A percentile compares a stretch with the other conserved stretches of the same genome.
Conservation (phyloP, 225 moss, liverwort and hornwort genomes). For the Sphagnum contortum region DNA sequence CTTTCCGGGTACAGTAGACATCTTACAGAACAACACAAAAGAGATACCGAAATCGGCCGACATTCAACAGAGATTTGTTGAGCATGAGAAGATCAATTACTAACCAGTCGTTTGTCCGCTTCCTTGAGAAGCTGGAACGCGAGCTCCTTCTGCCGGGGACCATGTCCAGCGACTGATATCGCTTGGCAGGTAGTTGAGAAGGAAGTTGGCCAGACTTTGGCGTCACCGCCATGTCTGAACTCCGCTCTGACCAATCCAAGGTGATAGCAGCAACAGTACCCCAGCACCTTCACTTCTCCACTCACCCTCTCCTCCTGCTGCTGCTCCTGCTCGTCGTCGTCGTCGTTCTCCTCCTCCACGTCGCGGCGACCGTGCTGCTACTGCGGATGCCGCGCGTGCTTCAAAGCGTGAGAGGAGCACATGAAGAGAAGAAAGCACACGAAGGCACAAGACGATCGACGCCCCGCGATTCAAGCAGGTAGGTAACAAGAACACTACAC, state of each 20-base stretch:
- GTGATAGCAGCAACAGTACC: constrained; percentile 10
- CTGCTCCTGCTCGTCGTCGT: not conserved
- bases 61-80: too few relatives aligned
- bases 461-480: too few relatives aligned
- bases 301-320: not conserved
- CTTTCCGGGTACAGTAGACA: not conserved
- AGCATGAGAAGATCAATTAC: not conserved
- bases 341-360: too few relatives aligned
- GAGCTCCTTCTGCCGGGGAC: constrained; percentile 56
- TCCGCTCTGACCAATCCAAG: constrained; percentile 56
- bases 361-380: too few relatives aligned
- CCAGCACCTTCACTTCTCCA: too few relatives aligned
- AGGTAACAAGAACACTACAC: constrained; percentile 11
- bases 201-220: constrained; percentile 80
- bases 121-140: constrained; percentile 91
- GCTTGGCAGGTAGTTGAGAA: constrained; percentile 33
- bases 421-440: too few relatives aligned
- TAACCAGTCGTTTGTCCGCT: constrained; percentile 98
- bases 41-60: not conserved
- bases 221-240: constrained; percentile 73
- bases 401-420: too few relatives aligned
- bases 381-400: too few relatives aligned
- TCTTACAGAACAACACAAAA: not conserved
- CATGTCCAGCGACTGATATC: constrained; percentile 51
- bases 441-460: too few relatives aligned